Conservation (phyloP, 2,329 filamentous ascomycete species). For the Talaromyces sp. region DNA sequence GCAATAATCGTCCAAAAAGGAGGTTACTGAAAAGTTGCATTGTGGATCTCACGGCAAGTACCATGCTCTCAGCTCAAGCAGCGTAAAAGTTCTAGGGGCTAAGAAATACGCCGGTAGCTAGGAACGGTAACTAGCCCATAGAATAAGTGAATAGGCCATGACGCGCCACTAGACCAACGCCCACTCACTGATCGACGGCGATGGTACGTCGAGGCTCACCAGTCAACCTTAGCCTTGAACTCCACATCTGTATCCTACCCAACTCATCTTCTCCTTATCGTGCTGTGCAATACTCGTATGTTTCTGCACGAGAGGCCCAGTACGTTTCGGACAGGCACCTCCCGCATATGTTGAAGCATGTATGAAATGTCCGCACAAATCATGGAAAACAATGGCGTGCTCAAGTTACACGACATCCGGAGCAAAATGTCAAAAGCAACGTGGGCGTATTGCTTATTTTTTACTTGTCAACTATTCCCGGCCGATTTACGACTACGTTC, state of each 20-base stretch:
- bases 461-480: background rate
- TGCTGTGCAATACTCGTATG: background rate
- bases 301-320: background rate
- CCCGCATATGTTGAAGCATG: background rate
- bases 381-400: background rate
- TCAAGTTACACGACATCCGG: slow-evolving; percentile 3
- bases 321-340: background rate
- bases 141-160: background rate
- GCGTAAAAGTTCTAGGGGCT: background rate
- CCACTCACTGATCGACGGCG: background rate
- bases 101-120: background rate
- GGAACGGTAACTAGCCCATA: background rate
- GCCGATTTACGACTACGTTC: background rate
- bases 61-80: background rate
- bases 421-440: background rate
- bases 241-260: background rate
- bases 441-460: background rate
- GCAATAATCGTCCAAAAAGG: background rate
- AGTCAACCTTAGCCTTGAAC: background rate
- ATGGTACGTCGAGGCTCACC: no score
- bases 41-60: background rate
- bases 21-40: background rate
- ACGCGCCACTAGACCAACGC: background rate
- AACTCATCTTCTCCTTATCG: slow-evolving; percentile 1
- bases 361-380: background rate